phyloP scores from a whole-genome alignment of 495 filamentous ascomycete genomes.

The Aspergillus funiculosus region DNA sequence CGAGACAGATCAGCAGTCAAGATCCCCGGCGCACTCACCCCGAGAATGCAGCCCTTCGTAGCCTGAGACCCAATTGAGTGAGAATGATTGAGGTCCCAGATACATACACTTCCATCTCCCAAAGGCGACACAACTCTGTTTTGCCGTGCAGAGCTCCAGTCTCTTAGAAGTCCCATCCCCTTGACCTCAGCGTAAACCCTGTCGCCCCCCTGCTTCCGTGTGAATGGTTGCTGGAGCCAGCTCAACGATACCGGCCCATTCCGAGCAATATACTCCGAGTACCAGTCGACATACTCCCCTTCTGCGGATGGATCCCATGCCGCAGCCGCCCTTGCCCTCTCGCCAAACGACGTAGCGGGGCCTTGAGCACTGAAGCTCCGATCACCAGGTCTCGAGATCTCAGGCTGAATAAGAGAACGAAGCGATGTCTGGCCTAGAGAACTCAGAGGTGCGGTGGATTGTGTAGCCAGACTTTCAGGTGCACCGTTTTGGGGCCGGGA shows the following conservation, averaged over 20 bases:
- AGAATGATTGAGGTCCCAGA: constrained; percentile 74
- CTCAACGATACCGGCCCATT: constrained; percentile 65
- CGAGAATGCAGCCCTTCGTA: constrained; percentile 59
- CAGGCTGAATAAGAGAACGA: constrained; percentile 36
- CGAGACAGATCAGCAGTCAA: constrained; percentile 46
- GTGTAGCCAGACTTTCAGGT: constrained; percentile 26
- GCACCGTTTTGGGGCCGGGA: constrained; percentile 25
- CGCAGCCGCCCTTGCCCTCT: constrained; percentile 52
- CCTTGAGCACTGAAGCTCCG: constrained; percentile 13
- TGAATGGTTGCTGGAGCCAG: constrained; percentile 64
- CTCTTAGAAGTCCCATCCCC: constrained; percentile 59
- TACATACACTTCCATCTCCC: constrained; percentile 76
- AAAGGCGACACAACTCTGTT: constrained; percentile 69
- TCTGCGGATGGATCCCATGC: constrained; percentile 81
- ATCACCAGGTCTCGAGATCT: constrained; percentile 11
- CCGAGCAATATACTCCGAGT: constrained; percentile 80
- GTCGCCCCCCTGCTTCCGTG: constrained; percentile 22
- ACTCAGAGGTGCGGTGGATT: constrained; percentile 29
- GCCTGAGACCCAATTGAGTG: constrained; percentile 33
- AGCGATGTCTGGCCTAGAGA: constrained; percentile 32
- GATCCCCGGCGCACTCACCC: constrained; percentile 58
- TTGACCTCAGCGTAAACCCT: constrained; percentile 48
- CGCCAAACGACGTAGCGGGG: constrained; percentile 24
- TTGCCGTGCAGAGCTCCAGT: constrained; percentile 42
- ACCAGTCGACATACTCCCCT: constrained; percentile 62